Conservation (phyloP, 139 green algal species). For the Choricystis sp. region DNA sequence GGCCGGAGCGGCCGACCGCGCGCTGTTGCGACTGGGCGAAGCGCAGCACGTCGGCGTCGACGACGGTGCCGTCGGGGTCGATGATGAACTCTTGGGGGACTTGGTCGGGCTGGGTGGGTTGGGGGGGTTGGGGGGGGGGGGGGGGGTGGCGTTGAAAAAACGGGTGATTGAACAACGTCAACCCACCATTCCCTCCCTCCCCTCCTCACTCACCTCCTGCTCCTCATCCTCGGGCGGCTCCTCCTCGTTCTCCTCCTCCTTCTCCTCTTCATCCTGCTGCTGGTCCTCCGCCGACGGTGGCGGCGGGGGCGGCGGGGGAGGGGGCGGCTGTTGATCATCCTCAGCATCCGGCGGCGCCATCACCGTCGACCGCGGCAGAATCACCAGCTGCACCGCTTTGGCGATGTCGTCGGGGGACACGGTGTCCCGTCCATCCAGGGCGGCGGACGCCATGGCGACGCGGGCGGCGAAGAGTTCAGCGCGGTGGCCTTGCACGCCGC, state of each 20-base stretch:
- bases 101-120: conserved; percentile 37
- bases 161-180: conserved; percentile 2
- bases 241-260: conserved; percentile 68
- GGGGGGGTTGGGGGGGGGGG: background rate
- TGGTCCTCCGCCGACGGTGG: conserved; percentile 39
- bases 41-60: conserved; percentile 76
- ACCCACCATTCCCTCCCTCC: background rate
- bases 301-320: conserved; percentile 72
- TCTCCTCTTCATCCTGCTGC: conserved; percentile 46
- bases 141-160: background rate
- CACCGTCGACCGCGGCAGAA: conserved; percentile 30
- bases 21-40: conserved; percentile 88
- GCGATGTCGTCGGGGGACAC: conserved; percentile 86
- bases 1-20: conserved; percentile 65
- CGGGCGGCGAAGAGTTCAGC: conserved; percentile 89
- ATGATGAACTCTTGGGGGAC: conserved; percentile 98
- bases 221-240: conserved; percentile 44
- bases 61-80: conserved; percentile 84
- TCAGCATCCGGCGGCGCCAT: conserved; percentile 22
- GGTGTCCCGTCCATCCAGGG: conserved; percentile 65
- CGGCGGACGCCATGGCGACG: conserved; percentile 65
- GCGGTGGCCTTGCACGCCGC: conserved; percentile 75
- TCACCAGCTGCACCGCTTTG: conserved; percentile 90
- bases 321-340: conserved; percentile 53
- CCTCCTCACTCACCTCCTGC: conserved; percentile 17